Evolutionary conservation across 2,329 filamentous ascomycete genomes (phyloP).

Genomic region (Trichoderma simmonsii): DNA sequence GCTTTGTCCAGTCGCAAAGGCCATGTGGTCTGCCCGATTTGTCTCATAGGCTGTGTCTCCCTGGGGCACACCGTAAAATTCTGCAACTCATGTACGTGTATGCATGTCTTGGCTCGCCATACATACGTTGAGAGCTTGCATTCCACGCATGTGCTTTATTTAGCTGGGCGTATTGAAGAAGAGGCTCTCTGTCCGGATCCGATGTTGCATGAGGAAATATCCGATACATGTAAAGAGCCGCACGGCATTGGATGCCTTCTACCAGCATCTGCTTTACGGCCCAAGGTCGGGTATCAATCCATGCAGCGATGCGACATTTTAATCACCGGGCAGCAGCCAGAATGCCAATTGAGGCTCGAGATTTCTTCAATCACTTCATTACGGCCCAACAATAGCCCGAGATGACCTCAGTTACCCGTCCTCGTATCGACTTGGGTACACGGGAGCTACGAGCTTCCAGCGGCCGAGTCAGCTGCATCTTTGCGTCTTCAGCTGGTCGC

Average conservation of each 20-base stretch:
- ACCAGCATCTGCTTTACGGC: not conserved
- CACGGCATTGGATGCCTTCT: not conserved
- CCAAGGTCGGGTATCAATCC: not conserved
- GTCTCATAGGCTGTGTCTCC: not conserved
- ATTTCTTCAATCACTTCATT: not conserved
- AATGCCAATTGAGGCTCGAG: not conserved
- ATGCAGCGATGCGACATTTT: not conserved
- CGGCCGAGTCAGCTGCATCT: not conserved
- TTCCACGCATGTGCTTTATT: not conserved
- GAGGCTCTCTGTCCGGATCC: not conserved
- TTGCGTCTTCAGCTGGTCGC: not conserved
- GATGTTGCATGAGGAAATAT: not conserved
- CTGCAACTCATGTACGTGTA: not conserved
- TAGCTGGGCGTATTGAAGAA: not conserved
- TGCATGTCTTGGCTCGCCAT: constrained; percentile 1
- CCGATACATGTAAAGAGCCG: not conserved
- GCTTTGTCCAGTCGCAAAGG: not conserved
- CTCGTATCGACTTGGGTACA: not conserved
- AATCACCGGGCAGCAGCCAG: constrained; percentile 5
- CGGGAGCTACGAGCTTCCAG: not conserved
- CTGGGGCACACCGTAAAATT: not conserved
- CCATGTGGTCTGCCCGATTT: not conserved
- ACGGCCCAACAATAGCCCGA: not conserved
- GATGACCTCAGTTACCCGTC: not conserved
- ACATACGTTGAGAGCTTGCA: not conserved